Base-by-base conservation (phyloP, 345 rosid genomes). In the Moricandia moricandioides region DNA sequence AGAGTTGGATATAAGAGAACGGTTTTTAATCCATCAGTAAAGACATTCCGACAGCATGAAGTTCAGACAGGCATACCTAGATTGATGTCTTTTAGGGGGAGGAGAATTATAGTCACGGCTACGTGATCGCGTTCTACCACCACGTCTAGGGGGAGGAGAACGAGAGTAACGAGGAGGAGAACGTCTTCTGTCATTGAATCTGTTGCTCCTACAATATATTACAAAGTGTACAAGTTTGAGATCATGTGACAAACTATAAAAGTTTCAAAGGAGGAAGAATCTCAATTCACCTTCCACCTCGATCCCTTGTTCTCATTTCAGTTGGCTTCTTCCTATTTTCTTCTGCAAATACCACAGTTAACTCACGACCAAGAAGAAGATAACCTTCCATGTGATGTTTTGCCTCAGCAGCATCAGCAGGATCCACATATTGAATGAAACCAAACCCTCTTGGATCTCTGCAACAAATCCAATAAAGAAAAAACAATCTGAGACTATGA, bases 361-460 rank as follows among this genome's bases (percentile, higher is more conserved):
- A 77, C 79, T 92, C 98, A 55, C 95, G 87, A 18, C 97, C 98
- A 73, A 82, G 89, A 74, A 96, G 96, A 83, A 92, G 79, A 74
- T 86, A 89, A 13, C 99, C 99, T 83, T 96, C 99, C 99, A 96
- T 91, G 78, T 89, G 88, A 77, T 85, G 81, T 79, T 91, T 92
- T 34, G 99, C 99, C 67, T 92, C 98, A 2, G 86, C 88, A 69
- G 99, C 98, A 84, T 96, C 98, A 78, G 84, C 86, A 71, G 98
- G 96, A 71, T 96, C 96, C 74, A 87, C 85, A 84, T 78, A 96
- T 66, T 96, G 98, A 72, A 96, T 82, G 71, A 96, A 96, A 70
- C 99, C 98, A 89, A 96, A 96, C 12, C 99, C 99, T 6, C 99
- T 96, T 2, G 98, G 99, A 61, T 85, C 91, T 82, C 99, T 96